Base-by-base conservation (phyloP, 208 protist species). In the Porcisia hertigi region DNA sequence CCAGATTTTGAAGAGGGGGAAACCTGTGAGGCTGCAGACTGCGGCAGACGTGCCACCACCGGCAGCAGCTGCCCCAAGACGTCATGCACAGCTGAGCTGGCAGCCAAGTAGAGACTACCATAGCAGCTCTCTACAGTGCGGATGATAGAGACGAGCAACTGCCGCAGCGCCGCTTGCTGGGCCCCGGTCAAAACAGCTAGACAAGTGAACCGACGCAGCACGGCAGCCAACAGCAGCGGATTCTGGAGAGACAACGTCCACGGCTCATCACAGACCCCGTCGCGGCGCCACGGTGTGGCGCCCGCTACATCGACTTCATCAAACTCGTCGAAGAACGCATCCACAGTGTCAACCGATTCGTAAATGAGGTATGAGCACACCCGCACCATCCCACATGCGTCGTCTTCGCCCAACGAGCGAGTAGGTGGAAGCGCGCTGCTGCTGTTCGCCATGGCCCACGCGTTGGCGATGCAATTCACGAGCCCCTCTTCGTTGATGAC, bases 61-160 rank as follows among this genome's bases (percentile, higher is more conserved):
- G 83, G 90, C 71, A 95, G 85, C 52, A 95, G 69, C 36, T 85
- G 81, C 30, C 66, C 81, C 8, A 95, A 74, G 14, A 70, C 55
- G 20, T 87, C 91, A 74, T 91, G 90, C 12, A 90, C 41, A 25
- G 85, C 86, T n/a, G 77, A 84, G 75, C 82, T 90, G 36, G 91
- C 79, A 30, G 88, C 76, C 64, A 91, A 76, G 81, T 87, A 90
- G 23, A 92, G 77, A 70, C 83, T 84, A 2, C 75, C 75, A 43
- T 80, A 76, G 62, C 83, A 80, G 63, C 72, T 41, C 49, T 78
- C 41, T 20, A 83, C 66, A 25, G 84, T 76, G 65, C 72, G 62
- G 55, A 79, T 69, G 78, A 79, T 34, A 30, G 74, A 79, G 63
- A 64, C 52, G 23, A 83, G 69, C 8, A 82, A 20, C 59, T 67